Base-by-base conservation (phyloP, 176 grass and related monocot genomes). In the Raddia guianensis region DNA sequence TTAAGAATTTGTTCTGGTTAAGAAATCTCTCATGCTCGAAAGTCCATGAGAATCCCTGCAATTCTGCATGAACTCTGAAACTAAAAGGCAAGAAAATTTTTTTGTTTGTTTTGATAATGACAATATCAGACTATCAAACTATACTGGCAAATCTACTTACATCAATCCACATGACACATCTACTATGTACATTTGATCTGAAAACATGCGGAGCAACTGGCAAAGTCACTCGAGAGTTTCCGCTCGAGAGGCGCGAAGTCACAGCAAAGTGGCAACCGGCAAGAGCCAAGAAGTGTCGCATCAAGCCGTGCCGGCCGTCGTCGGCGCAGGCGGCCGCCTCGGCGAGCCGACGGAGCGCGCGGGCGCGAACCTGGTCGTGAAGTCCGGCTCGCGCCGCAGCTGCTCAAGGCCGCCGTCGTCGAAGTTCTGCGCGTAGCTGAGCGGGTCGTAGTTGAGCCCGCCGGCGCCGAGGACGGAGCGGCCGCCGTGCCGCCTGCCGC, bases 401-500 rank as follows among this genome's bases (percentile, higher is more conserved):
- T 70, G 82, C n/a, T 90, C 87, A 14, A 68, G 40, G 66, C 53
- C 9, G 60, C 77, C 63, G 54, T 86, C 74, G 33, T 94, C 89
- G 75, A 94, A 94, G 86, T 94, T 94, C 75, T 91, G 86, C 63
- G 92, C 83, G 77, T 94, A 94, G 86, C 92, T 94, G 63, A 91
- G 86, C 58, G 89, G 86, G 84, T 94, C 92, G 77, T 94, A 94
- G 87, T 91, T 94, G 57, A 91, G 86, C 62, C 75, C 82, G 55
- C 85, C 87, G 81, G 57, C 84, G 45, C 75, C 73, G 54, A 88
- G 80, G 70, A 91, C 45, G 79, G 83, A 88, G 46, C 74, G 83
- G 61, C 63, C 80, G 79, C 63, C 80, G 79, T 73, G 88, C 62
- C 82, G 86, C 27, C 59, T 47, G 68, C 49, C 12, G 18, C 76